Conservation (phyloP, 2,329 filamentous ascomycete species). For the Arthrobotrys pseudoclavata region DNA sequence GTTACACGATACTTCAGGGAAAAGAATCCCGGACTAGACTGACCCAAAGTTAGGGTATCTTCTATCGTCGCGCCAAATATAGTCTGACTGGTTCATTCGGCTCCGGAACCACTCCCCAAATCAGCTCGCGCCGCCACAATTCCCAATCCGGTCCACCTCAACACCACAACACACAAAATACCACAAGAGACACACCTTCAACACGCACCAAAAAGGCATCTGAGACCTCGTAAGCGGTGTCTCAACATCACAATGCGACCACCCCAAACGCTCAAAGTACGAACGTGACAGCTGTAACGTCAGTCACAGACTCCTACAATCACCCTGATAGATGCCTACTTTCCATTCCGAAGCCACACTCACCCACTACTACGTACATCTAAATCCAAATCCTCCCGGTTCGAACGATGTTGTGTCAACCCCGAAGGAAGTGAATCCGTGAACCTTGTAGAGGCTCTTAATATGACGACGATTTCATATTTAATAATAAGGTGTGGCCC, state of each 20-base stretch:
- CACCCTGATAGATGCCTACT: not conserved
- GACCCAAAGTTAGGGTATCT: not conserved
- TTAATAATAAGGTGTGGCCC: conserved; percentile 5
- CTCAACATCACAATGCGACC: conserved; percentile 24
- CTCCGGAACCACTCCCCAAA: conserved; percentile 9
- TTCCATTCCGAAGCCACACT: not conserved
- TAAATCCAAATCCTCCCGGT: not conserved
- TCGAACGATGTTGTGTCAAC: conserved; percentile 9
- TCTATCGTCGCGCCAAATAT: not conserved
- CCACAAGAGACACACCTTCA: not conserved
- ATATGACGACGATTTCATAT: not conserved
- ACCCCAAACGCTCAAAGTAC: conserved; percentile 13
- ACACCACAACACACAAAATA: conserved; percentile 23
- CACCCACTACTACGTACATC: not conserved
- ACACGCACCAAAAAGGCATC: not conserved
- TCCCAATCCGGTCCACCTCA: conserved; percentile 4
- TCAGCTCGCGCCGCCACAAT: conserved; percentile 5
- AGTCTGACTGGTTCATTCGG: conserved; percentile 4
- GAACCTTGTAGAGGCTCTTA: not conserved
- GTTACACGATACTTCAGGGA: not conserved
- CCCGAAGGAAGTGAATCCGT: not conserved
- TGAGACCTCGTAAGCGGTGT: conserved; percentile 11
- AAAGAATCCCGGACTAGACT: not conserved
- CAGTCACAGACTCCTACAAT: conserved; percentile 16
- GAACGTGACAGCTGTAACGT: conserved; percentile 20